These are phyloP conservation scores for Cystofilobasidium macerans DNA, from an alignment of 768 basidiomycete species.

Conservation along the genomic window DNA sequence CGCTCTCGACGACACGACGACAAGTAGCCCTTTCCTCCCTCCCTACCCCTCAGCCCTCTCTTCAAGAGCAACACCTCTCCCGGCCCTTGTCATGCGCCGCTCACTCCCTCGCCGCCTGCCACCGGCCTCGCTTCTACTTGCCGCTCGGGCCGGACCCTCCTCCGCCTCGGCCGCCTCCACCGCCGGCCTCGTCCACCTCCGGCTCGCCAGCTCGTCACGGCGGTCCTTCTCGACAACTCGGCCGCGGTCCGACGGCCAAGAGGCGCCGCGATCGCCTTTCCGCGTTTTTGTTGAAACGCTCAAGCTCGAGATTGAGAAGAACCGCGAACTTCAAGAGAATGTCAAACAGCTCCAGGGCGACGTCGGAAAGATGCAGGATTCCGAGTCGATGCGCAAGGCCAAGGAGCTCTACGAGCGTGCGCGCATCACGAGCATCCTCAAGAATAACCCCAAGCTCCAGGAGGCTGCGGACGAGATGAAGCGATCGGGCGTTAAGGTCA, in stretches of 20 bases:
- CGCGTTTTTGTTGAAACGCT: slow-evolving; percentile 92
- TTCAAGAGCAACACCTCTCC: no score
- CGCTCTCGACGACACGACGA: no score
- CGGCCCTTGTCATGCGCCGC: not conserved
- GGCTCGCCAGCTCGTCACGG: not conserved
- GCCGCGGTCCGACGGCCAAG: not conserved
- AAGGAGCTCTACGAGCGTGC: slow-evolving; percentile 87
- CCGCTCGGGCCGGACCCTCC: not conserved
- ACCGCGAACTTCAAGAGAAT: slow-evolving; percentile 87
- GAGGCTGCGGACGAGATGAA: slow-evolving; percentile 87
- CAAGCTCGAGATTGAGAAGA: slow-evolving; percentile 83
- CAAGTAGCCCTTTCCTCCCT: no score
- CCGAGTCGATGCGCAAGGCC: slow-evolving; percentile 86
- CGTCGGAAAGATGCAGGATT: slow-evolving; percentile 93
- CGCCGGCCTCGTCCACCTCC: not conserved
- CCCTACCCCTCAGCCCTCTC: no score
- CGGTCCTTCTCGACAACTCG: slow-evolving; percentile 21
- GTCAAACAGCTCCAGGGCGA: slow-evolving; percentile 95
- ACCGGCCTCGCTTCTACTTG: not conserved
- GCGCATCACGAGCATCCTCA: slow-evolving; percentile 84
- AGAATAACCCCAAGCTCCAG: slow-evolving; percentile 83
- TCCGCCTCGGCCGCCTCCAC: not conserved
- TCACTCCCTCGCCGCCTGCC: slow-evolving; percentile 2
- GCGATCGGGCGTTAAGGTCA: slow-evolving; percentile 78
- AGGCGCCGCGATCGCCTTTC: slow-evolving; percentile 56